phyloP scores from a whole-genome alignment of 495 filamentous ascomycete genomes.

The Filosporella fistucella region DNA sequence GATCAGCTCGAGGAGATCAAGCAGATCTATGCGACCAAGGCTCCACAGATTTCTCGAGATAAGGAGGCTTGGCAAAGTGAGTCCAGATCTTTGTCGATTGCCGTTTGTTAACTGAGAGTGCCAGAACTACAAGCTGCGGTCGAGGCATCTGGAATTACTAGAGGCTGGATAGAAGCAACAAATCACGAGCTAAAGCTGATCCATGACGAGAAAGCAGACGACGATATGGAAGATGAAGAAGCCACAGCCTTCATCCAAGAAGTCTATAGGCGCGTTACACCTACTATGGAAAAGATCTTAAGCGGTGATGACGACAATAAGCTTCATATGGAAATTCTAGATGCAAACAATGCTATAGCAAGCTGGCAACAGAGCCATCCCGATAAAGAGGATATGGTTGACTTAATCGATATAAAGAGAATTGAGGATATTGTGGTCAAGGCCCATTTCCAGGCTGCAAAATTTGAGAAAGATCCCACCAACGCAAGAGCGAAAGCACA shows the following conservation, averaged over 20 bases:
- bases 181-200: constrained; percentile 12
- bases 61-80: constrained; percentile 11
- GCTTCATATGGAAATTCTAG: constrained; percentile 14
- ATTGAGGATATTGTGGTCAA: constrained; percentile 16
- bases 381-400: constrained; percentile 11
- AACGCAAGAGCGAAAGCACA: constrained; percentile 15
- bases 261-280: constrained; percentile 5
- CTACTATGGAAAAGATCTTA: constrained; percentile 11
- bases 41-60: constrained; percentile 10
- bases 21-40: constrained; percentile 9
- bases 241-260: constrained; percentile 7
- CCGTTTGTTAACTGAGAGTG: constrained; percentile 3
- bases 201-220: constrained; percentile 7
- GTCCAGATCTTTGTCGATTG: constrained; percentile 6
- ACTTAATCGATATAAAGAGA: constrained; percentile 16
- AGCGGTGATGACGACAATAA: constrained; percentile 10
- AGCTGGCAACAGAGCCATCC: constrained; percentile 10
- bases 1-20: constrained; percentile 12
- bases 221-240: constrained; percentile 7
- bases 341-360: constrained; percentile 9
- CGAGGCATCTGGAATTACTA: constrained; percentile 14
- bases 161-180: constrained; percentile 13
- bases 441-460: constrained; percentile 12
- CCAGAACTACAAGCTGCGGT: constrained; percentile 11
- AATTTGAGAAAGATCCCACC: constrained; percentile 14